A percentile compares a stretch with the other conserved stretches of the same genome.
Conservation (phyloP, 805 yeast genomes). For the Schwanniomyces occidentalis region DNA sequence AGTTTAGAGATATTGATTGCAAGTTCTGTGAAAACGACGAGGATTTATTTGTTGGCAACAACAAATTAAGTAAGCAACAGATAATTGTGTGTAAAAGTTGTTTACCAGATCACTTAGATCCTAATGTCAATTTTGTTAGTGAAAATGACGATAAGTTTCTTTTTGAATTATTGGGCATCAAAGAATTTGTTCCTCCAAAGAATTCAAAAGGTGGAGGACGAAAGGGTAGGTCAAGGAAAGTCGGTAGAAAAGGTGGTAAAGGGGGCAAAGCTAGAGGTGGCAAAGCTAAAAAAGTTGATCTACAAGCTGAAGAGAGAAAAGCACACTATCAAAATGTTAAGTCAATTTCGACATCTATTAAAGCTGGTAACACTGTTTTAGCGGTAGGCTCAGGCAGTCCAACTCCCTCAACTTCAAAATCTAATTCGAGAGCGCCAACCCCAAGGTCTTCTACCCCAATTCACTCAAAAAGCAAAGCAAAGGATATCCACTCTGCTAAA, state of each 20-base stretch:
- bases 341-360: conserved; percentile 30
- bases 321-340: conserved; percentile 37
- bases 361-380: conserved; percentile 38
- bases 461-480: background rate
- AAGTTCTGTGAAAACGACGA: conserved; percentile 42
- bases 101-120: conserved; percentile 21
- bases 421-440: conserved; percentile 5
- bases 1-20: conserved; percentile 54
- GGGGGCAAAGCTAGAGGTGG: conserved; percentile 10
- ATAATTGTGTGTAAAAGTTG: conserved; percentile 47
- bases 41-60: conserved; percentile 35
- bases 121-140: conserved; percentile 29
- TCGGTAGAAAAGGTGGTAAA: conserved; percentile 19
- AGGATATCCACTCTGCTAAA: background rate
- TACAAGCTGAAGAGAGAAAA: conserved; percentile 35
- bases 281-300: conserved; percentile 22
- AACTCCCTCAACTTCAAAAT: conserved; percentile 6
- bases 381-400: conserved; percentile 38
- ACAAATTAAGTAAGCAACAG: conserved; percentile 9
- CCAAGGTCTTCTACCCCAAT: conserved; percentile 4
- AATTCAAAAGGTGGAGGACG: conserved; percentile 28
- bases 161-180: conserved; percentile 48
- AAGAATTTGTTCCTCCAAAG: conserved; percentile 34
- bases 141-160: conserved; percentile 51
- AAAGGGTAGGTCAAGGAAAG: conserved; percentile 32